These are phyloP conservation scores for Melocanna baccifera DNA, from an alignment of 176 grass and related monocot species.

Conservation along the genomic window DNA sequence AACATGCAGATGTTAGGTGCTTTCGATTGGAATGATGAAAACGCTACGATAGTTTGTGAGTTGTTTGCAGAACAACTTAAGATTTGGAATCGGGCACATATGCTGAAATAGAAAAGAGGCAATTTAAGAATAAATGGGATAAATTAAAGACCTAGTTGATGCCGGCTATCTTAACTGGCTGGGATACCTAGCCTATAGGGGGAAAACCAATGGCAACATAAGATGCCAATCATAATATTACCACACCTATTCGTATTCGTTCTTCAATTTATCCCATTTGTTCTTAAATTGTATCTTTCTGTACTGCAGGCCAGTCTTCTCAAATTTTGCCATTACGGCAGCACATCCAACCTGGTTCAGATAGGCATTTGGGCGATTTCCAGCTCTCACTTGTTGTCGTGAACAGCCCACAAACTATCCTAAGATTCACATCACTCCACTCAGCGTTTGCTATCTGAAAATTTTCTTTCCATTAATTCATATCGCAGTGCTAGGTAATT, in stretches of 20 bases:
- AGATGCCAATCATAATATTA: conserved; percentile 4
- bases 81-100: background rate
- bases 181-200: background rate
- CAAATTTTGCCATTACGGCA: too few species aligned
- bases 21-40: background rate
- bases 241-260: background rate
- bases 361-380: too few species aligned
- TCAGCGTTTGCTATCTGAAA: background rate
- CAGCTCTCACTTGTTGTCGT: background rate
- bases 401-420: background rate
- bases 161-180: too few species aligned
- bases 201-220: background rate
- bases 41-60: background rate
- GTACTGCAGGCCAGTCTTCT: too few species aligned
- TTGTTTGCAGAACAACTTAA: background rate
- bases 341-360: too few species aligned
- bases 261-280: too few species aligned
- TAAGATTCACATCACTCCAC: background rate
- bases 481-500: too few species aligned
- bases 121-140: background rate
- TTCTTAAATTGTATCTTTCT: too few species aligned
- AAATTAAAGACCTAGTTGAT: background rate
- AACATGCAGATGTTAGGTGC: too few species aligned
- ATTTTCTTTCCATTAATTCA: too few species aligned
- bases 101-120: background rate